Conservation (phyloP, 257 asterid species). For the Datura wrightii region DNA sequence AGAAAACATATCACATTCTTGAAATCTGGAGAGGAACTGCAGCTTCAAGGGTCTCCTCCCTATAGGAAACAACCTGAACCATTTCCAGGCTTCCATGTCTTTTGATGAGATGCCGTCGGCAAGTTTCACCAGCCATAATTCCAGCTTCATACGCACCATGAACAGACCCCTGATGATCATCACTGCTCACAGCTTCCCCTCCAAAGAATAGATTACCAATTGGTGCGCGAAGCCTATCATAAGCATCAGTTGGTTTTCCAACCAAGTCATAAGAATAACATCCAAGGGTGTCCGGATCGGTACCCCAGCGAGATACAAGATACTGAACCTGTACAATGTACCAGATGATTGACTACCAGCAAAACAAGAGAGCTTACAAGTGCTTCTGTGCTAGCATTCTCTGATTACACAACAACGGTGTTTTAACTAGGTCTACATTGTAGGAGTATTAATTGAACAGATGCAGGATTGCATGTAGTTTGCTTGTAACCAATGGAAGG, state of each 20-base stretch:
- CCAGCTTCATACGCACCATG: conserved; percentile 99
- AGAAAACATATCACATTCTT: conserved; percentile 51
- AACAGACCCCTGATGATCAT: conserved; percentile 92
- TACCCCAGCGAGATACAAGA: conserved; percentile 91
- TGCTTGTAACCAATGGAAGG: background rate
- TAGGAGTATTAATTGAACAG: background rate
- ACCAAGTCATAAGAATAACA: conserved; percentile 92
- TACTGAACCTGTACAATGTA: conserved; percentile 62
- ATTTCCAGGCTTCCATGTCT: conserved; percentile 65
- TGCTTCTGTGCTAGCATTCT: background rate
- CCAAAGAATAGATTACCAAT: conserved; percentile 91
- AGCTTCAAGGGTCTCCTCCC: conserved; percentile 72
- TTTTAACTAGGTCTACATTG: background rate
- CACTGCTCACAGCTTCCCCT: conserved; percentile 93
- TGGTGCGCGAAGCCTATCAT: conserved; percentile 84
- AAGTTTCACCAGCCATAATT: conserved; percentile 81
- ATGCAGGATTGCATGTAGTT: background rate
- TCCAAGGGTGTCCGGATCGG: conserved; percentile 83
- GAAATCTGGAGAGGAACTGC: conserved; percentile 89
- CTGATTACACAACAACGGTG: background rate
- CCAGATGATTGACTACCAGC: background rate
- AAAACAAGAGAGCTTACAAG: background rate
- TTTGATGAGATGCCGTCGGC: conserved; percentile 67
- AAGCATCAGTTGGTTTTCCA: conserved; percentile 83
- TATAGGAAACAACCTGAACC: conserved; percentile 59